Evolutionary conservation across 768 basidiomycete species (phyloP).

Genomic region (Suillus spraguei): DNA sequence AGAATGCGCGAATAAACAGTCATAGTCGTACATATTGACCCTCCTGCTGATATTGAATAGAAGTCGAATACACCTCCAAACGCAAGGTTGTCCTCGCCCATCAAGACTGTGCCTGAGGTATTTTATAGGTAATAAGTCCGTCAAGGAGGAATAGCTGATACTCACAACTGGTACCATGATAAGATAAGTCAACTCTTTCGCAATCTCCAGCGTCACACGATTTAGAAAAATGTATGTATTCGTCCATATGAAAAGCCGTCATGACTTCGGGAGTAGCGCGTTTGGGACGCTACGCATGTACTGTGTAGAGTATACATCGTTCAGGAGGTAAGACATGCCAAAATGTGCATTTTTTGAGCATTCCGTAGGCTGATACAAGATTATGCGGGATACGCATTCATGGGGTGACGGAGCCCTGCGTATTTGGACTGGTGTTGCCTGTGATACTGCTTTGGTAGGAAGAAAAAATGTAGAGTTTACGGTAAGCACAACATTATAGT

Average conservation of each 20-base stretch:
- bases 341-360: conserved; percentile 93
- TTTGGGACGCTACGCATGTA: conserved; percentile 55
- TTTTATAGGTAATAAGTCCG: conserved; percentile 67
- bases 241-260: conserved; percentile 97
- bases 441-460: conserved; percentile 8
- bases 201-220: conserved; percentile 89
- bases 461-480: neutral
- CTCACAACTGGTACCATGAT: conserved; percentile 84
- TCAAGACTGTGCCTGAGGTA: conserved; percentile 55
- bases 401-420: conserved; percentile 90
- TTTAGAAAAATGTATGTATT: conserved; percentile 92
- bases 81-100: conserved; percentile 94
- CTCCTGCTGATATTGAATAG: conserved; percentile 94
- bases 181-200: conserved; percentile 83
- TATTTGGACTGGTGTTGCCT: conserved; percentile 77
- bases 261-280: conserved; percentile 75
- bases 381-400: conserved; percentile 98
- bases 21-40: conserved; percentile 76
- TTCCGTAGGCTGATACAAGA: conserved; percentile 85
- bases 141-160: neutral
- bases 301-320: neutral
- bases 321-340: conserved; percentile 52
- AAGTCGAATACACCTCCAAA: conserved; percentile 98
- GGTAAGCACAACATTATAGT: conserved; percentile 65
- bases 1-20: neutral